These are phyloP conservation scores for Dimargaris xerosporica DNA, from an alignment of 192 early-diverging fungal genomes.

Conservation along the genomic window DNA sequence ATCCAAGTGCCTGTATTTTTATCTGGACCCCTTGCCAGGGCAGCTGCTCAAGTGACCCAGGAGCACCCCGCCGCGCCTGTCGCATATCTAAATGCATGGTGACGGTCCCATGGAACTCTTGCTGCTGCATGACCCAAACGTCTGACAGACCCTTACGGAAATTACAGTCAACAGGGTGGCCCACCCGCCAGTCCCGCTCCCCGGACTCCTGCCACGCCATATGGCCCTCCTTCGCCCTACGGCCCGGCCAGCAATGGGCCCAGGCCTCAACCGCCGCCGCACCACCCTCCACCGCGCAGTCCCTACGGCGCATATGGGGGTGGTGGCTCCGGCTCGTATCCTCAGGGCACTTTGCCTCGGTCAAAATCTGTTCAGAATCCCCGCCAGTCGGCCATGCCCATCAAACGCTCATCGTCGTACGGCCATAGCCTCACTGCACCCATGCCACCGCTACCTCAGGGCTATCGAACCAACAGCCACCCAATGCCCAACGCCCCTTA, in stretches of 20 bases:
- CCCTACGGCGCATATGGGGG: not conserved
- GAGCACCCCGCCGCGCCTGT: no score
- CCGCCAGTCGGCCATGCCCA: not conserved
- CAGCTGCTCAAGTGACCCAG: no score
- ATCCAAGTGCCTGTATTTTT: no score
- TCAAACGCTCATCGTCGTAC: not conserved
- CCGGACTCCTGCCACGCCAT: no score
- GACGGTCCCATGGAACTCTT: no score
- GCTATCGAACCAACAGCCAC: not conserved
- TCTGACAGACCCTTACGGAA: no score
- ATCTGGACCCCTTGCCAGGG: no score
- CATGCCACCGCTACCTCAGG: no score
- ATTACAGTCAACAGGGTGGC: no score
- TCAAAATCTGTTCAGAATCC: not conserved
- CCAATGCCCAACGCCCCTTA: not conserved
- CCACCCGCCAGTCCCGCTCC: no score
- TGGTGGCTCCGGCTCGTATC: not conserved
- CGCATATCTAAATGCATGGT: no score
- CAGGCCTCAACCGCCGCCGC: not conserved
- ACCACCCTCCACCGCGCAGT: not conserved
- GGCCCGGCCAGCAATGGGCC: not conserved
- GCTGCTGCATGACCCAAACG: no score
- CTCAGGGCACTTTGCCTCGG: not conserved
- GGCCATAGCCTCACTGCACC: not conserved
- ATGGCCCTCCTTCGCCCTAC: not conserved